Evolutionary conservation across 257 asterid species (phyloP), one percentile per base, ranked within the genome.

Genomic region (Paulownia fortunei): DNA sequence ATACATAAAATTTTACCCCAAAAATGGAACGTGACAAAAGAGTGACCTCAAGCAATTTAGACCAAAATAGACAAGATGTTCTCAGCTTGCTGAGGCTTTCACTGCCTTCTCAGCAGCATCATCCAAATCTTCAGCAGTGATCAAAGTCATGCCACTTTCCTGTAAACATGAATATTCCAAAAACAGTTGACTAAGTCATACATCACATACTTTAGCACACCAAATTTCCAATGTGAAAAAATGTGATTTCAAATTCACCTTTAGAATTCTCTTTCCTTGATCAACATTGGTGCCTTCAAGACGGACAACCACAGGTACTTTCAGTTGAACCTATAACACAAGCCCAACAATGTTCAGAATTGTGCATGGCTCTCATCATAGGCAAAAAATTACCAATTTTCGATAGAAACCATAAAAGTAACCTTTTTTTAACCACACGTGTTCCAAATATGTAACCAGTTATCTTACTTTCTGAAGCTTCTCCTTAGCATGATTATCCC

Each of bases 241-340:
- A 79, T 52, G 60, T 39, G 26, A 62, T 62, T 30, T 23, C 8
- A 10, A 69, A 73, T 74, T 75, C 83, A 94, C 98, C 98, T 89
- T 94, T 75, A 94, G 89, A 80, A 94, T 94, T 87, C 97, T 91
- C 89, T 91, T 92, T 66, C 98, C 98, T 81, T 89, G 96, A 84
- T 95, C 99, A 21, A 95, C 99, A 32, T 95, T 95, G 80, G 99
- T 95, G 64, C 99, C 99, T 86, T 95, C 99, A 51, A 95, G 97
- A 68, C 99, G 97, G 76, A 95, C 99, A 41, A 95, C 83, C 16
- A 95, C 98, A 13, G 97, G 99, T 73, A 92, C 99, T 86, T 95
- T 90, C 84, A 92, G 81, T 89, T 94, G 88, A 82, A 92, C 97
- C 98, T 94, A 66, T 49, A 76, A 49, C 19, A 69, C 77, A 78